Base-by-base conservation (phyloP, 164 flowering plant species). In the Vitis amurensis region DNA sequence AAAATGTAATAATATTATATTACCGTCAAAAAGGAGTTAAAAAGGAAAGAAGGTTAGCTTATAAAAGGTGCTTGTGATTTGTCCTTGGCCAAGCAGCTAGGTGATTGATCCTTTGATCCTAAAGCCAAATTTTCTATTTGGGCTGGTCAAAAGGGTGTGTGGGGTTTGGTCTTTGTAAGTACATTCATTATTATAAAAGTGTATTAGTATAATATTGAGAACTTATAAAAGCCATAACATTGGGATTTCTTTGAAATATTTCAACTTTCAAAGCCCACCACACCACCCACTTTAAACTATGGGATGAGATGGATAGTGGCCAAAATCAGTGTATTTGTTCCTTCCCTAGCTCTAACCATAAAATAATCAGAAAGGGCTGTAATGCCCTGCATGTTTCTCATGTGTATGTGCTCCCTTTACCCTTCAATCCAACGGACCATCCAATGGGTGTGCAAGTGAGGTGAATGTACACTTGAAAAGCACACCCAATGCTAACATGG, bases 261-360 rank as follows among this genome's bases (percentile, higher is more conserved):
- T 31, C 37, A n/a, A 17, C 11, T 37, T 31, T 55, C 2, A 61
- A 17, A 37, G n/a, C 64, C 64, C 44, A 37, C 19, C 44, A 48
- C 4, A 37, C 44, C 44, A 37, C 44, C 44, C 44, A 37, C 50
- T 61, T 37, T 61, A 17, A 61, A 61, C 23, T 61, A 61, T 31
- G 16, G 37, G 16, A 64, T 23, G 29, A 64, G 50, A 70, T 50
- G 73, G 64, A 66, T 37, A 59, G 59, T 77, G 68, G 27, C 63
- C 68, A 64, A 61, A 65, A 72, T 73, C 71, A 70, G 62, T 70
- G 61, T 66, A 63, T 70, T 50, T 70, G 72, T 63, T 69, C 31
- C 57, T 31, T 59, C n/a, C n/a, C 1, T 3, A 37, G 5, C 2
- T 3, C 44, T 37, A 37, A 9, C 50, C 3, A 6, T 29, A 66